These are phyloP conservation scores for Colletotrichum lindemuthianum DNA, from an alignment of 2,329 filamentous ascomycete species.

Conservation along the genomic window DNA sequence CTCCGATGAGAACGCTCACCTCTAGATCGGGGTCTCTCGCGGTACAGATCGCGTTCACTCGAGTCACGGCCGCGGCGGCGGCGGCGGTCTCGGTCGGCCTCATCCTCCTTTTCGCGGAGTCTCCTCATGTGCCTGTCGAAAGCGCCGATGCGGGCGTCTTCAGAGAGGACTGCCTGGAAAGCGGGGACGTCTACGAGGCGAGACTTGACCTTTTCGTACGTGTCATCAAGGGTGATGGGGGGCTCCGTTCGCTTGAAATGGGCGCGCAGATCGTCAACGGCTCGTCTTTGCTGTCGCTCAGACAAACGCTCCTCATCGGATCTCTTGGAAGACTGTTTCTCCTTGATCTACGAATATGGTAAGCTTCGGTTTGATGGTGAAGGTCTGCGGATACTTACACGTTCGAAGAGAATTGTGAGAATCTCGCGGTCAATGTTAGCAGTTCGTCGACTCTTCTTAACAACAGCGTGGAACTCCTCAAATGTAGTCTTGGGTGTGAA, in stretches of 20 bases:
- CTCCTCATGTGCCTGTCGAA: conserved; percentile 94
- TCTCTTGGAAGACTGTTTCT: conserved; percentile 80
- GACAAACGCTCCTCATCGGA: conserved; percentile 86
- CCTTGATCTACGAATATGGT: conserved; percentile 70
- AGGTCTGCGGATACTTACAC: conserved; percentile 58
- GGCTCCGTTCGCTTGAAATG: conserved; percentile 92
- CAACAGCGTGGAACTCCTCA: conserved; percentile 85
- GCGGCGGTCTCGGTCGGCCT: conserved; percentile 73
- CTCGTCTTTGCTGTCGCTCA: conserved; percentile 86
- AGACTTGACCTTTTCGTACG: conserved; percentile 86
- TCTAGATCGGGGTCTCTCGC: conserved; percentile 67
- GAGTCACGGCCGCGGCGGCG: conserved; percentile 67
- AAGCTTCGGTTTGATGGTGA: neutral
- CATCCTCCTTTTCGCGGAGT: conserved; percentile 90
- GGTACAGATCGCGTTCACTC: conserved; percentile 62
- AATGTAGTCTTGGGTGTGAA: conserved; percentile 86
- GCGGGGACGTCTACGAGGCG: conserved; percentile 85
- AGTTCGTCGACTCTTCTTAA: conserved; percentile 89
- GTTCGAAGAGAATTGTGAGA: conserved; percentile 83
- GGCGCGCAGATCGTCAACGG: conserved; percentile 84
- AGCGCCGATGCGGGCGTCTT: conserved; percentile 82
- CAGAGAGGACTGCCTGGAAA: conserved; percentile 82
- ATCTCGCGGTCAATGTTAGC: conserved; percentile 85
- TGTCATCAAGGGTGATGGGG: conserved; percentile 79
- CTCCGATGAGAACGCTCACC: conserved; percentile 72